Conservation (phyloP, 2,329 filamentous ascomycete genomes). For the Mycosphaerella sp. region DNA sequence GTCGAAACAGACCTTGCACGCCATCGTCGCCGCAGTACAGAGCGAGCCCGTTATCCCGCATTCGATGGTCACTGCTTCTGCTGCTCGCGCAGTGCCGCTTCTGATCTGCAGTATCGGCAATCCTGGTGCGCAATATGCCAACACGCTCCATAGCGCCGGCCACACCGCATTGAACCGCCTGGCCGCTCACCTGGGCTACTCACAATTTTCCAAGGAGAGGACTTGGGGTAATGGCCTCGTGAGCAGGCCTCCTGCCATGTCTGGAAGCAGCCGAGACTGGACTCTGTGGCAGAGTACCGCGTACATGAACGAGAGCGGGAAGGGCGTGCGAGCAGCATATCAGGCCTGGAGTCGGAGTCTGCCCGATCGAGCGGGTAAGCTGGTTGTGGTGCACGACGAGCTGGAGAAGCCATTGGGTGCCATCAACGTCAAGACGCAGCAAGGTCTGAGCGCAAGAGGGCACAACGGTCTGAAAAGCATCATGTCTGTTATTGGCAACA, state of each 20-base stretch:
- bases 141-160: constrained; percentile 81
- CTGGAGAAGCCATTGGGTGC: constrained; percentile 66
- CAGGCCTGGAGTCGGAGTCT: constrained; percentile 41
- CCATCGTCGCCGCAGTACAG: neutral
- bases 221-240: constrained; percentile 47
- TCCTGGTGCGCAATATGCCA: constrained; percentile 60
- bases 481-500: constrained; percentile 68
- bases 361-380: constrained; percentile 37
- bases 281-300: constrained; percentile 69
- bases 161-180: constrained; percentile 67
- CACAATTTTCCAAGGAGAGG: constrained; percentile 36
- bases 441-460: constrained; percentile 47
- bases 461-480: constrained; percentile 50
- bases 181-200: constrained; percentile 42
- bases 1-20: constrained; percentile 4
- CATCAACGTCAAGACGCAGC: constrained; percentile 52
- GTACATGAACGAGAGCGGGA: constrained; percentile 80
- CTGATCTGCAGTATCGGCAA: constrained; percentile 87
- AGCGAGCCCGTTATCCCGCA: neutral
- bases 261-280: constrained; percentile 36
- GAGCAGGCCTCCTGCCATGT: constrained; percentile 42
- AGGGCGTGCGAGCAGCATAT: constrained; percentile 62
- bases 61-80: constrained; percentile 17
- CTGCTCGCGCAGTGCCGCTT: constrained; percentile 44
- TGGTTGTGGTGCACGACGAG: constrained; percentile 87